These are phyloP conservation scores for Wickerhamomyces silvicola DNA, from an alignment of 805 yeast genomes.

Conservation along the genomic window DNA sequence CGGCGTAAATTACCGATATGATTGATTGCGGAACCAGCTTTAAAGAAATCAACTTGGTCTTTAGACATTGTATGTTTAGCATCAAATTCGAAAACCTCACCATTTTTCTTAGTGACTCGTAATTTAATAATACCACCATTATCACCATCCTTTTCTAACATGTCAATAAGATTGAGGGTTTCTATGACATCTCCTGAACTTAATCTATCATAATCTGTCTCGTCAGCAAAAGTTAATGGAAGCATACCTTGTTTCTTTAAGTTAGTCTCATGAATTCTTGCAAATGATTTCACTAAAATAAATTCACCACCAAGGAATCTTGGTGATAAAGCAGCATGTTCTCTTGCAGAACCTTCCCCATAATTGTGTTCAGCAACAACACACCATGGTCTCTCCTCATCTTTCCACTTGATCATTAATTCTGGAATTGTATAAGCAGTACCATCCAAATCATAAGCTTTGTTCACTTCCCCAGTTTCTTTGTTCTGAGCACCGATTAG, in stretches of 20 bases:
- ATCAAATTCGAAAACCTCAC: conserved; percentile 60
- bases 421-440: conserved; percentile 81
- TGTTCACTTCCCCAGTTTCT: conserved; percentile 94
- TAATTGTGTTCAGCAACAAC: conserved; percentile 97
- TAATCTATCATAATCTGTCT: conserved; percentile 79
- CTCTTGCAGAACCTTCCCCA: conserved; percentile 99
- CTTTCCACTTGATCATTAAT: conserved; percentile 92
- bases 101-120: conserved; percentile 68
- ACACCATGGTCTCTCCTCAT: conserved; percentile 79
- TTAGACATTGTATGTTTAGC: conserved; percentile 95
- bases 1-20: conserved; percentile 63
- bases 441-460: conserved; percentile 82
- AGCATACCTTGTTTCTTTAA: conserved; percentile 97
- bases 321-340: conserved; percentile 96
- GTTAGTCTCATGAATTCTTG: conserved; percentile 97
- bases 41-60: conserved; percentile 94
- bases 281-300: conserved; percentile 89
- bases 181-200: conserved; percentile 71
- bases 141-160: conserved; percentile 76
- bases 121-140: conserved; percentile 78
- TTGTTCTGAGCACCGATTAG: conserved; percentile 94
- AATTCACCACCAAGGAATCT: conserved; percentile 89
- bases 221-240: conserved; percentile 89
- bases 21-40: conserved; percentile 96
- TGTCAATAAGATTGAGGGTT: conserved; percentile 66